Evolutionary conservation across 2,329 filamentous ascomycete species (phyloP).

Genomic region (Fusarium sp.): DNA sequence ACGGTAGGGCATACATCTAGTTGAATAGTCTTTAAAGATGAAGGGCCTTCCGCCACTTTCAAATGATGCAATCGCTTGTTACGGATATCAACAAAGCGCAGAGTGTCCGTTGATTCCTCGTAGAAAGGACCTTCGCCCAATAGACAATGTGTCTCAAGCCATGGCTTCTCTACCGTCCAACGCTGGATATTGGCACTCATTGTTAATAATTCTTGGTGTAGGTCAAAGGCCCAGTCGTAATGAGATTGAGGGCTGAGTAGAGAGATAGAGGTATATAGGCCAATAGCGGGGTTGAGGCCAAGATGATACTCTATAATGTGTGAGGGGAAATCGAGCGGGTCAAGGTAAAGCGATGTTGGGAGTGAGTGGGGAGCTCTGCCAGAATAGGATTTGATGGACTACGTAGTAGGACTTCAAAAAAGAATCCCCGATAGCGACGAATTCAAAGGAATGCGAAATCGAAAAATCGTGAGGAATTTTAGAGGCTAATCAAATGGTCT

Average conservation of each 20-base stretch:
- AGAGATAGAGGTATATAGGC: neutral
- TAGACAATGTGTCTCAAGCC: slow-evolving; percentile 70
- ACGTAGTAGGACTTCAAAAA: no score
- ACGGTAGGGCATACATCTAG: slow-evolving; percentile 69
- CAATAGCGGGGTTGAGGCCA: slow-evolving; percentile 25
- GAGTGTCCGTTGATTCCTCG: slow-evolving; percentile 70
- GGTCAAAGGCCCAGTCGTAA: neutral
- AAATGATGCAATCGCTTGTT: slow-evolving; percentile 79
- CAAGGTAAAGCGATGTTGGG: neutral
- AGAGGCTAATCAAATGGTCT: neutral
- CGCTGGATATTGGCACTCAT: slow-evolving; percentile 56
- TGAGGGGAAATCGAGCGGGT: slow-evolving; percentile 25
- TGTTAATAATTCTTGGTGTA: neutral
- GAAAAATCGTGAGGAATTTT: neutral
- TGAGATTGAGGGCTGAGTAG: neutral
- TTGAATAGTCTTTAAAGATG: slow-evolving; percentile 70
- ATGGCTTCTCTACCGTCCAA: slow-evolving; percentile 65
- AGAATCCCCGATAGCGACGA: neutral
- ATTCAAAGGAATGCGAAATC: neutral
- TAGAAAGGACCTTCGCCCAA: slow-evolving; percentile 82
- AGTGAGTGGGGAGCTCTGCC: slow-evolving; percentile 16
- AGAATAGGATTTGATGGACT: neutral
- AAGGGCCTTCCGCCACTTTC: slow-evolving; percentile 70
- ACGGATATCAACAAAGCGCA: slow-evolving; percentile 88
- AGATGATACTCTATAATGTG: slow-evolving; percentile 25